Evolutionary conservation across 2,329 filamentous ascomycete species (phyloP).

Genomic region (Escovopsis sp.): DNA sequence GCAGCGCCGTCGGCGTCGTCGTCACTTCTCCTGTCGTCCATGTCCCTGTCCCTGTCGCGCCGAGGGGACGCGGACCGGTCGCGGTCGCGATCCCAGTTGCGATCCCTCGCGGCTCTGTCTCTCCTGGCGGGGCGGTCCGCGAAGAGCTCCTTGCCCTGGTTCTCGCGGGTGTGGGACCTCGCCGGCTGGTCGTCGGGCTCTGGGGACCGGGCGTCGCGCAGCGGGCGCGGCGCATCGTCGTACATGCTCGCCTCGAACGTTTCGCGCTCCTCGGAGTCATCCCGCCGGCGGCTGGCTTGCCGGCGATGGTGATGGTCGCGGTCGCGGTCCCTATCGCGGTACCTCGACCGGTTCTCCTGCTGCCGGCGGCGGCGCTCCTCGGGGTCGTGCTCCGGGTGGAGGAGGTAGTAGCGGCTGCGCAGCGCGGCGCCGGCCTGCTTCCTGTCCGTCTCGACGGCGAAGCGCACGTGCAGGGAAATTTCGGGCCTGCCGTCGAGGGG

Average conservation of each 20-base stretch:
- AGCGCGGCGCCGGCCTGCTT: conserved; percentile 68
- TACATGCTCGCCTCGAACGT: conserved; percentile 68
- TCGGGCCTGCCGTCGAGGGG: conserved; percentile 53
- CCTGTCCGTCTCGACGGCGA: conserved; percentile 60
- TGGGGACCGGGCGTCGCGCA: conserved; percentile 13
- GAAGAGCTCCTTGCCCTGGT: conserved; percentile 50
- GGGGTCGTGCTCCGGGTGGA: conserved; percentile 80
- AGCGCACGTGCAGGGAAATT: conserved; percentile 53
- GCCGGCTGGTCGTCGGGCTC: conserved; percentile 13
- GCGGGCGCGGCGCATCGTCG: conserved; percentile 42
- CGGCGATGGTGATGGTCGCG: conserved; percentile 12
- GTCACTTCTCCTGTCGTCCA: conserved; percentile 21
- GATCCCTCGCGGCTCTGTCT: conserved; percentile 5
- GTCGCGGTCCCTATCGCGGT: conserved; percentile 41
- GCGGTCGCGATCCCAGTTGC: background rate
- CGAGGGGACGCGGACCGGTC: conserved; percentile 38
- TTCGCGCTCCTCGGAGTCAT: conserved; percentile 34
- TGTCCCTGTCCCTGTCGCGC: conserved; percentile 19
- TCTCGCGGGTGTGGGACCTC: conserved; percentile 20
- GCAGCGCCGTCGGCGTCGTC: conserved; percentile 19
- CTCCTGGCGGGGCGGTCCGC: conserved; percentile 24
- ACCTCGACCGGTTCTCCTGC: conserved; percentile 43
- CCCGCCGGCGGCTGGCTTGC: conserved; percentile 21
- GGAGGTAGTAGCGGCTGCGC: conserved; percentile 79
- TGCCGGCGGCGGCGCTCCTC: conserved; percentile 52